phyloP scores from a whole-genome alignment of 306 rosid genomes.

The Ochetophila trinervis region DNA sequence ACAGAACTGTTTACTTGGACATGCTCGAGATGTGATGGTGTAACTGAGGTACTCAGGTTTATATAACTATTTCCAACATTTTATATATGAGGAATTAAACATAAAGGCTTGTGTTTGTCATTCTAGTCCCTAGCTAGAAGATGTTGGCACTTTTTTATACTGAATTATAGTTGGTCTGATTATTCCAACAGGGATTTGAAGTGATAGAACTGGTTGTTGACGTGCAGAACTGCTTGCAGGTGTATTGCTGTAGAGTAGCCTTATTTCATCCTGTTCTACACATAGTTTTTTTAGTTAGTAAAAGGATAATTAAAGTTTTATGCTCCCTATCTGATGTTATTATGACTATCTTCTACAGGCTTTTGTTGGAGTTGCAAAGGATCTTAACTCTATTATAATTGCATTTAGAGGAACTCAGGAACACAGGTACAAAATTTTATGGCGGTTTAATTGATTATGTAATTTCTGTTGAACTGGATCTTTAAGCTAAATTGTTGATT shows the following conservation, averaged over 20 bases:
- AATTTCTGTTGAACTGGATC: neutral
- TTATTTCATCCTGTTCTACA: constrained; percentile 10
- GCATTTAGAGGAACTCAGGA: constrained; percentile 98
- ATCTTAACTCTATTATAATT: constrained; percentile 74
- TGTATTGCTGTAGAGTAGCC: constrained; percentile 20
- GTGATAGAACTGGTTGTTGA: constrained; percentile 92
- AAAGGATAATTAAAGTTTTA: neutral
- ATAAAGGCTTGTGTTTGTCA: constrained; percentile 17
- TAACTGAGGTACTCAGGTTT: constrained; percentile 66
- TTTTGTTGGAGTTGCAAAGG: constrained; percentile 80
- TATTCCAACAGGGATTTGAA: constrained; percentile 80
- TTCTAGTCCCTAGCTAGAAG: constrained; percentile 6
- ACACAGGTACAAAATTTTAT: constrained; percentile 52
- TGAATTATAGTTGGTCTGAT: constrained; percentile 27
- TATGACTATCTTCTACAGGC: constrained; percentile 45
- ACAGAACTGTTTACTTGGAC: constrained; percentile 90
- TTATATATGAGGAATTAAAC: no score
- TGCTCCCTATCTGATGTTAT: constrained; percentile 22
- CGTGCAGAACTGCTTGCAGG: constrained; percentile 96
- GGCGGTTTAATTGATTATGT: neutral
- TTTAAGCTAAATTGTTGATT: neutral
- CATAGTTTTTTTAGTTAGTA: neutral
- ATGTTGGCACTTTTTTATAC: constrained; percentile 10
- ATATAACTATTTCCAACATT: neutral
- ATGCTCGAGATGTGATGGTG: constrained; percentile 67